These are phyloP conservation scores for Friedmanniomyces simplex DNA, from an alignment of 495 filamentous ascomycete genomes.

Conservation along the genomic window DNA sequence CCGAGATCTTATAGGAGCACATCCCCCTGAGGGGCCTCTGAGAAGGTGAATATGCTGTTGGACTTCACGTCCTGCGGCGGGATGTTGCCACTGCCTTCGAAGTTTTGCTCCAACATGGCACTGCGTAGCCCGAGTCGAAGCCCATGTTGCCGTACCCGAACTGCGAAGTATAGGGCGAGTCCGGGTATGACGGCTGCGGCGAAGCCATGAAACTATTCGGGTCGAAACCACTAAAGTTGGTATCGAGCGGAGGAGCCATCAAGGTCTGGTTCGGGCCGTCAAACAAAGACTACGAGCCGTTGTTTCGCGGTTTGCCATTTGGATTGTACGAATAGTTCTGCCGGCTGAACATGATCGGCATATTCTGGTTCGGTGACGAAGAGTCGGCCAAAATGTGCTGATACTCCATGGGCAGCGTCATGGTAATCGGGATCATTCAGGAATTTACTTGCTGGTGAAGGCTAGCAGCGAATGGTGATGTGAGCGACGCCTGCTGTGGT, in stretches of 20 bases:
- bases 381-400: conserved; percentile 37
- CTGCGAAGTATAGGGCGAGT: not conserved
- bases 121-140: not conserved
- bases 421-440: conserved; percentile 31
- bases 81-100: not conserved
- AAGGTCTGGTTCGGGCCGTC: conserved; percentile 22
- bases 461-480: conserved; percentile 2
- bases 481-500: not conserved
- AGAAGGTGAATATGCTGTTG: not conserved
- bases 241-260: conserved; percentile 10
- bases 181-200: not conserved
- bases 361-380: conserved; percentile 23
- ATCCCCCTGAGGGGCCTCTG: not conserved
- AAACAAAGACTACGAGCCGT: not conserved
- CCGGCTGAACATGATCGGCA: not conserved
- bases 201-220: not conserved
- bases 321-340: conserved; percentile 32
- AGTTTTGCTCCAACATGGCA: not conserved
- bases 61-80: not conserved
- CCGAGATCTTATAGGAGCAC: no score
- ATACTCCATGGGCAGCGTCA: conserved; percentile 39
- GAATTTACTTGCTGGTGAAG: conserved; percentile 1
- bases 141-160: not conserved
- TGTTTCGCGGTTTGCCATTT: conserved; percentile 11
- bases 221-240: not conserved